Evolutionary conservation across 1,284 basidiomycete genomes (phyloP).

Genomic region (Trametes hirsuta): DNA sequence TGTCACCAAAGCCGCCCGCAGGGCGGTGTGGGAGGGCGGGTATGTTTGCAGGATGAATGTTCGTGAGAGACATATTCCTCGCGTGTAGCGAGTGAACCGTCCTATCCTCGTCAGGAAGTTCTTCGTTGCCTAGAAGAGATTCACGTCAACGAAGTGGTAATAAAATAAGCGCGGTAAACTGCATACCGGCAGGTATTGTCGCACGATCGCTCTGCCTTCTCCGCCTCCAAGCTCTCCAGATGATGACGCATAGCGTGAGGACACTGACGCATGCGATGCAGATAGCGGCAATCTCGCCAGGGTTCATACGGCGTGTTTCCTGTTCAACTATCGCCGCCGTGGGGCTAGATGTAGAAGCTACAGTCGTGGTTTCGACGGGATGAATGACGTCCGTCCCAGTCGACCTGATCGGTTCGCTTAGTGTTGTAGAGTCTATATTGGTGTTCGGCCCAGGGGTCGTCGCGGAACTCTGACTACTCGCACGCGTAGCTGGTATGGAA

Average conservation of each 20-base stretch:
- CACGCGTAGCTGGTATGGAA: no score
- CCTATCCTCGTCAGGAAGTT: neutral
- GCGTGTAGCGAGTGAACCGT: neutral
- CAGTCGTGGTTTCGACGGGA: no score
- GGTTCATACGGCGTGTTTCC: neutral
- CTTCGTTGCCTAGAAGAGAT: neutral
- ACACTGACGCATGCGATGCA: slow-evolving; percentile 1
- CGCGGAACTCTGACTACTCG: no score
- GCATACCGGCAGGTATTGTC: neutral
- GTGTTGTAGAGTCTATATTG: no score
- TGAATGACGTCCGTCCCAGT: no score
- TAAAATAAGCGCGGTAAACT: neutral
- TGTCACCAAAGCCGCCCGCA: no score
- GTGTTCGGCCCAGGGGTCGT: no score
- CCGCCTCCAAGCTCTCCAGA: slow-evolving; percentile 3
- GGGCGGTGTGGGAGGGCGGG: no score
- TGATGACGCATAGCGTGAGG: neutral
- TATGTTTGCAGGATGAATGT: no score
- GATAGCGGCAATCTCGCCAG: slow-evolving; percentile 12
- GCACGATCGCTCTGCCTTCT: neutral
- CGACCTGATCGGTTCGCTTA: no score
- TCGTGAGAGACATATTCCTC: no score
- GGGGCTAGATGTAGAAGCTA: neutral
- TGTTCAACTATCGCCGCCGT: neutral
- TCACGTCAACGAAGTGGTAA: no score